These are phyloP conservation scores for Nakaseomyces sp. DNA, from an alignment of 1,139 yeast species.

Conservation along the genomic window DNA sequence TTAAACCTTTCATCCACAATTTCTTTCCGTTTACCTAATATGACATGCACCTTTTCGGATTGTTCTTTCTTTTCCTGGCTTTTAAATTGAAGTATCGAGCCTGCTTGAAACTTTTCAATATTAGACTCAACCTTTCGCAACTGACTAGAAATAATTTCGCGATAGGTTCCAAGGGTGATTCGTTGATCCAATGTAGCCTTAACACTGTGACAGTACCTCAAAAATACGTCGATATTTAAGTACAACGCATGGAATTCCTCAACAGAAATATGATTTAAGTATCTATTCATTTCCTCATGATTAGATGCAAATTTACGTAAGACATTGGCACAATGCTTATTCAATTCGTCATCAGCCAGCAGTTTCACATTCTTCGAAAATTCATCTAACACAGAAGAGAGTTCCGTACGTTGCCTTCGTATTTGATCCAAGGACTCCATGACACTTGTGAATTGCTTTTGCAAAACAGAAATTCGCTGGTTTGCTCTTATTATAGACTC, in stretches of 20 bases:
- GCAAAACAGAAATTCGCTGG: slow-evolving; percentile 59
- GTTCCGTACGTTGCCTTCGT: slow-evolving; percentile 61
- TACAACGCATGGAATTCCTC: slow-evolving; percentile 79
- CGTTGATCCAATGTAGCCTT: slow-evolving; percentile 63
- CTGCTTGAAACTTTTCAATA: background rate
- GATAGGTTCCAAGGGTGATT: slow-evolving; percentile 36
- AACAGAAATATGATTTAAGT: slow-evolving; percentile 61
- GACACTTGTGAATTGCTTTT: slow-evolving; percentile 56
- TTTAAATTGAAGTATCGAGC: background rate
- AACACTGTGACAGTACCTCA: slow-evolving; percentile 62
- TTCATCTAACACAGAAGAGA: slow-evolving; percentile 54
- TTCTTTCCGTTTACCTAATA: background rate
- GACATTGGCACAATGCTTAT: slow-evolving; percentile 50
- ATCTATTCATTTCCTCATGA: slow-evolving; percentile 57
- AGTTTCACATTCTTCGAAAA: slow-evolving; percentile 44
- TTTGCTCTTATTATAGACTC: slow-evolving; percentile 62
- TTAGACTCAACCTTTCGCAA: slow-evolving; percentile 1
- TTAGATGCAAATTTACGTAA: slow-evolving; percentile 53
- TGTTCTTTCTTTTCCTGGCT: slow-evolving; percentile 1
- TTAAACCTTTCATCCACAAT: background rate
- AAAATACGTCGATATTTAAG: slow-evolving; percentile 72
- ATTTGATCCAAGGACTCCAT: slow-evolving; percentile 61
- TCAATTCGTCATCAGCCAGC: slow-evolving; percentile 61
- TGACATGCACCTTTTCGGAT: background rate
- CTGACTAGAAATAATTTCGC: background rate